Evolutionary conservation across 768 basidiomycete species (phyloP), one percentile per base, ranked within the genome.

Genomic region (Chalciporus pseudorubinellus): DNA sequence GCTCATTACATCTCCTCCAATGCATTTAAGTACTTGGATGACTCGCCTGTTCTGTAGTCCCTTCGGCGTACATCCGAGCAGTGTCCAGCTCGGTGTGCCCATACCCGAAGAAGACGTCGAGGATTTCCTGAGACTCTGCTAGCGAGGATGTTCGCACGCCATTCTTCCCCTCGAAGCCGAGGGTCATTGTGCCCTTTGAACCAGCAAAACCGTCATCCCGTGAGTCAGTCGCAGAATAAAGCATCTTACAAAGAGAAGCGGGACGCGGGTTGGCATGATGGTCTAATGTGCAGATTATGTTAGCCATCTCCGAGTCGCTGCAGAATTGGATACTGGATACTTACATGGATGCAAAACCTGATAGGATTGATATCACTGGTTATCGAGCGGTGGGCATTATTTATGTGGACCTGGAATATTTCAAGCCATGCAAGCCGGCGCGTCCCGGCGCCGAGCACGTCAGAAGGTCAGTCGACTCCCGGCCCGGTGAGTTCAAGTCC

Each of bases 1-100:
- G 34, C 16, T 36, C 16, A 16, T 7, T 16, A 10, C 16, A 36
- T 36, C 6, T 3, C 34, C 3, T 13, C 11, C 12, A 33, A n/a
- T 13, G n/a, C n/a, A 6, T 2, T n/a, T 10, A 16, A 16, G 34
- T 6, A 16, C n/a, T 4, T 10, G 6, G n/a, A 36, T 7, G 34
- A 44, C 67, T 8, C 34, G 76, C 79, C 60, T 73, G 71, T 60
- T 87, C 83, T 7, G 81, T 80, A 0, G 82, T 82, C 1, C 82
- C 80, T 21, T 71, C 72, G 11, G 67, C 72, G 50, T 85, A 83
- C 7, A 70, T 58, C 16, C 79, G 70, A 9, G 81, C 76, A 0
- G 79, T 78, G 51, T 84, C 82, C 20, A 83, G 63, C 58, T 78
- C 75, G 8, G 57, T 68, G 48, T 77, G 69, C 3, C 77, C 77